phyloP scores from a whole-genome alignment of 495 filamentous ascomycete species.

The Aspergillus indologenus region DNA sequence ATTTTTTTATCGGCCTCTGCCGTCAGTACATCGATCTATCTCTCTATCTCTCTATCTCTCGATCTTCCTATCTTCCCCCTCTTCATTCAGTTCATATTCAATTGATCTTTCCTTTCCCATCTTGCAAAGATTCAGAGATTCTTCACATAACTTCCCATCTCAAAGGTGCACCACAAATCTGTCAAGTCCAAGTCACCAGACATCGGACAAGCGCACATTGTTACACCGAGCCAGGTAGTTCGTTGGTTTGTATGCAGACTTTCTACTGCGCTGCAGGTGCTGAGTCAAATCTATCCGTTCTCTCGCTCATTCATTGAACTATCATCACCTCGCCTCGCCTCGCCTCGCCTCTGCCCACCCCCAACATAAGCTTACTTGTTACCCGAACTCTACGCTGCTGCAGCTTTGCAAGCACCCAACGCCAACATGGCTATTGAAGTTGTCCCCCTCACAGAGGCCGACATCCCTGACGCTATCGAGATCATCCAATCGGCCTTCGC shows the following conservation, averaged over 20 bases:
- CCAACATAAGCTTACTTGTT: not conserved
- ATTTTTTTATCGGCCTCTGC: not conserved
- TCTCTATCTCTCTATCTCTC: not conserved
- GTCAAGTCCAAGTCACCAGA: no score
- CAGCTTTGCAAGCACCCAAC: not conserved
- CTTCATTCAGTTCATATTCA: no score
- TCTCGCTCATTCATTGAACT: not conserved
- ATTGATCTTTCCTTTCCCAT: no score
- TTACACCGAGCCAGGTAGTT: no score
- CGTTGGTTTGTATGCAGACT: not conserved
- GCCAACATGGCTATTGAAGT: constrained; percentile 54
- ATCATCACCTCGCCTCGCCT: not conserved
- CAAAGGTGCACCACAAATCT: no score
- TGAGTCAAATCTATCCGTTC: not conserved
- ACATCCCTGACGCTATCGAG: constrained; percentile 59
- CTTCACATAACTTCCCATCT: not conserved
- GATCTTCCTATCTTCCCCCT: no score
- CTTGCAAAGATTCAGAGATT: no score
- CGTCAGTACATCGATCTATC: no score
- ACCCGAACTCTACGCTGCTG: not conserved
- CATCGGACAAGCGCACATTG: no score
- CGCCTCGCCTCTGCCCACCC: no score
- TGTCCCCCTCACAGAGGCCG: constrained; percentile 49
- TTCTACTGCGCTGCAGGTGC: not conserved
- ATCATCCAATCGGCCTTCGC: constrained; percentile 58